Base-by-base conservation (phyloP, 1,284 basidiomycete species). In the Erythrobasidium hasegawianum region DNA sequence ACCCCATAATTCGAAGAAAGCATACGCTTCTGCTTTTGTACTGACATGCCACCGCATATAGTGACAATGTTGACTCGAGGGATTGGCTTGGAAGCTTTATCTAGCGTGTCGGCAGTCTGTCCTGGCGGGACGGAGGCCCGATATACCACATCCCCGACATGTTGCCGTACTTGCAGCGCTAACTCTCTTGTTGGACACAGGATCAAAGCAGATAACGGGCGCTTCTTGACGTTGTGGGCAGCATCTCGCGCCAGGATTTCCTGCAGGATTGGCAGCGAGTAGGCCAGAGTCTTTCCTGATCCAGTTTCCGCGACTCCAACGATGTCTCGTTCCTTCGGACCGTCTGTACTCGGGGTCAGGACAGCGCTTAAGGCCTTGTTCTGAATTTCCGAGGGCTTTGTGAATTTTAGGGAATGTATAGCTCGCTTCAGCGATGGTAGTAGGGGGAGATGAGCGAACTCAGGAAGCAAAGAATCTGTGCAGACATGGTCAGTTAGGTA, bases 181-280 rank as follows among this genome's bases (percentile, higher is more conserved):
- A 98, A 82, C 79, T 99, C 96, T 66, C 96, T 87, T 0, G 96
- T 98, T 0, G 96, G 96, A 1, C 90, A 87, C 10, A 98, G 81
- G 59, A 99, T 84, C 27, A 99, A 83, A 0, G 90, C 90, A 29
- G 83, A 79, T 0, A 91, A 76, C 26, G 79, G 77, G 62, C 87
- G 82, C 64, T 14, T 70, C 68, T 71, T 76, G 45, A 69, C 76
- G 11, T 27, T 13, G 58, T 55, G 69, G n/a, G 66, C 41, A 1
- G 67, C 54, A 27, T 71, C 54, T 27, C 54, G 41, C 1, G 81
- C 81, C 22, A 96, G 82, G n/a, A 96, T 80, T 71, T 85, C 76
- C 59, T 92, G 85, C 1, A 97, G 82, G 69, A 97, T 90, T 0
- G 93, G 93, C 1, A 97, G 80, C 0, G 89, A 90, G 77, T 95